Conservation (phyloP, 169 alveolate genomes). For the Eimeria zaria region DNA sequence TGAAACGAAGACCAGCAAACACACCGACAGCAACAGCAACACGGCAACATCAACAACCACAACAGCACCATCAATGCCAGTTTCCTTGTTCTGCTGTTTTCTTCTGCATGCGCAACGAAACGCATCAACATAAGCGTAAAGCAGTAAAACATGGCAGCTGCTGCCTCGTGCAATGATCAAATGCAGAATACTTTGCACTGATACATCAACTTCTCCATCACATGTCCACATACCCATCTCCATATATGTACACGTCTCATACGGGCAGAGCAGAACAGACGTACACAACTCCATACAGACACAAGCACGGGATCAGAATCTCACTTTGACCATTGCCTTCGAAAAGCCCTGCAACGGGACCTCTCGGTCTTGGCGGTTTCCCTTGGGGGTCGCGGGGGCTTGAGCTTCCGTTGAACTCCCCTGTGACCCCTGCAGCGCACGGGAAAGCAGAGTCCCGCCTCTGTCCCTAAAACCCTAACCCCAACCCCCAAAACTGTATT, state of each 20-base stretch:
- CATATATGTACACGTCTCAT: background rate
- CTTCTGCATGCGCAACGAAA: background rate
- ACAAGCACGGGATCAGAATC: background rate
- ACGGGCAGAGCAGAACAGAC: background rate
- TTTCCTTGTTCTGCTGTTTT: background rate
- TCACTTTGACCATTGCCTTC: slow-evolving; percentile 85
- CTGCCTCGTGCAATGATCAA: background rate
- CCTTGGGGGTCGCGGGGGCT: background rate
- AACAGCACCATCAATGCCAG: background rate
- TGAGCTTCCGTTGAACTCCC: background rate
- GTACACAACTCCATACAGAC: too few relatives aligned
- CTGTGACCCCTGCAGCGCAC: background rate
- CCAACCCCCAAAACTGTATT: too few relatives aligned
- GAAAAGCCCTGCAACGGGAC: slow-evolving; percentile 81
- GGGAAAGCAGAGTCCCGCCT: too few relatives aligned
- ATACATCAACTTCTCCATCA: background rate
- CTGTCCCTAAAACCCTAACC: too few relatives aligned
- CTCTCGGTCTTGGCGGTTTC: slow-evolving; percentile 41
- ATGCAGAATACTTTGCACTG: background rate
- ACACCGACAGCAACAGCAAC: background rate
- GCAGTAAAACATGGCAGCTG: background rate
- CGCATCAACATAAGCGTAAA: background rate
- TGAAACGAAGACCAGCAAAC: slow-evolving; percentile 51
- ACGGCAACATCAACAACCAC: background rate
- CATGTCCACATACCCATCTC: background rate